phyloP scores from a whole-genome alignment of 495 filamentous ascomycete species.

The Echria macrotheca region DNA sequence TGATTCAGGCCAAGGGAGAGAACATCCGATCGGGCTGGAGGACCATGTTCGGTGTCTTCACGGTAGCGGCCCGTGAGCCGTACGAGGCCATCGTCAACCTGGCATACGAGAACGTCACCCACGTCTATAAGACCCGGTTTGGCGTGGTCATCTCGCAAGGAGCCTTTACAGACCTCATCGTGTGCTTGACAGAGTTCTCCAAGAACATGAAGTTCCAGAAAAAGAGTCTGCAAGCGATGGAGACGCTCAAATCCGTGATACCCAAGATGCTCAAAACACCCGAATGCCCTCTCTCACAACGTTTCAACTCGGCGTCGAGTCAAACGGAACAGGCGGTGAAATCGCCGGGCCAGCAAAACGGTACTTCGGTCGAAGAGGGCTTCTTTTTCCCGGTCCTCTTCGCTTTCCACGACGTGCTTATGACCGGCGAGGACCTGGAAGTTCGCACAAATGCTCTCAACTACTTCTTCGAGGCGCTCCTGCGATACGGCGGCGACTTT shows the following conservation, averaged over 20 bases:
- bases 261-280: slow-evolving; percentile 92
- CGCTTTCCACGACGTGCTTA: slow-evolving; percentile 96
- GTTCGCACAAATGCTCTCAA: slow-evolving; percentile 89
- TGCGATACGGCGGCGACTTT: slow-evolving; percentile 85
- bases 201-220: slow-evolving; percentile 98
- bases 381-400: slow-evolving; percentile 98
- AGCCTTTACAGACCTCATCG: slow-evolving; percentile 91
- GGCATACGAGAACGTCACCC: slow-evolving; percentile 93
- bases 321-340: slow-evolving; percentile 30
- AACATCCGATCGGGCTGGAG: slow-evolving; percentile 98
- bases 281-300: slow-evolving; percentile 81
- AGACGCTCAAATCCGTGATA: slow-evolving; percentile 85
- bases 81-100: slow-evolving; percentile 95
- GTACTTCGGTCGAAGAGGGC: slow-evolving; percentile 83
- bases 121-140: slow-evolving; percentile 96
- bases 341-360: slow-evolving; percentile 38
- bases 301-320: slow-evolving; percentile 23
- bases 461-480: slow-evolving; percentile 91
- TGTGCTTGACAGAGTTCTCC: slow-evolving; percentile 95
- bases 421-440: slow-evolving; percentile 99
- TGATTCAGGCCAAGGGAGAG: slow-evolving; percentile 93
- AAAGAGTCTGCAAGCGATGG: slow-evolving; percentile 94
- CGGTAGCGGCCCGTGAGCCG: slow-evolving; percentile 85
- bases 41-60: slow-evolving; percentile 99
- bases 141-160: slow-evolving; percentile 94